Evolutionary conservation across 1,139 yeast species (phyloP).

Genomic region (Cylindricascospora bacillispora): DNA sequence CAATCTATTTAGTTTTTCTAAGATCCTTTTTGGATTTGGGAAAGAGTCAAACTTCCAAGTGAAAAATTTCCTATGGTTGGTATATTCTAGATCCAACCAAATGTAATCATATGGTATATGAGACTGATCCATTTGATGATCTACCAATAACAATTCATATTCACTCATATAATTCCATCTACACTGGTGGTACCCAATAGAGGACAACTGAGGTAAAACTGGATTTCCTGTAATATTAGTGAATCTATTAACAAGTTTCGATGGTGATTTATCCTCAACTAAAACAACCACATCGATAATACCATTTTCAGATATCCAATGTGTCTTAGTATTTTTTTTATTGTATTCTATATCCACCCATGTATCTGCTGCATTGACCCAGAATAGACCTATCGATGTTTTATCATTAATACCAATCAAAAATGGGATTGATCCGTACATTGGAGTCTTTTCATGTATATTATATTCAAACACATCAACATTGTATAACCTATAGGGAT

Average conservation of each 20-base stretch:
- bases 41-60: constrained; percentile 75
- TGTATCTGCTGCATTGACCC: constrained; percentile 92
- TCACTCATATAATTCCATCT: constrained; percentile 95
- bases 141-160: constrained; percentile 64
- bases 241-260: constrained; percentile 46
- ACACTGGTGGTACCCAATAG: constrained; percentile 90
- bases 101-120: constrained; percentile 82
- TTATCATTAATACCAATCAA: constrained; percentile 55
- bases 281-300: constrained; percentile 62
- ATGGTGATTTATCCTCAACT: constrained; percentile 47
- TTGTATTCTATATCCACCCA: constrained; percentile 54
- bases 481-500: constrained; percentile 78
- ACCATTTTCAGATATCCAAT: constrained; percentile 94
- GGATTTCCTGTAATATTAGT: constrained; percentile 67
- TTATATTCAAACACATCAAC: constrained; percentile 95
- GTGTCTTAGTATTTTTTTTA: constrained; percentile 34
- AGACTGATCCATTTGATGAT: constrained; percentile 53
- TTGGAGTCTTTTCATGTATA: constrained; percentile 65
- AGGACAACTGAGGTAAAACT: constrained; percentile 62
- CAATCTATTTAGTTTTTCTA: constrained; percentile 48
- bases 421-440: constrained; percentile 92
- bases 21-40: constrained; percentile 62
- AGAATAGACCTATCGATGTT: constrained; percentile 63
- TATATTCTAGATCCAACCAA: constrained; percentile 92
- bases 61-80: constrained; percentile 75